Evolutionary conservation across 75 land plant genomes (phyloP).

Genomic region (Gnetum montanum): DNA sequence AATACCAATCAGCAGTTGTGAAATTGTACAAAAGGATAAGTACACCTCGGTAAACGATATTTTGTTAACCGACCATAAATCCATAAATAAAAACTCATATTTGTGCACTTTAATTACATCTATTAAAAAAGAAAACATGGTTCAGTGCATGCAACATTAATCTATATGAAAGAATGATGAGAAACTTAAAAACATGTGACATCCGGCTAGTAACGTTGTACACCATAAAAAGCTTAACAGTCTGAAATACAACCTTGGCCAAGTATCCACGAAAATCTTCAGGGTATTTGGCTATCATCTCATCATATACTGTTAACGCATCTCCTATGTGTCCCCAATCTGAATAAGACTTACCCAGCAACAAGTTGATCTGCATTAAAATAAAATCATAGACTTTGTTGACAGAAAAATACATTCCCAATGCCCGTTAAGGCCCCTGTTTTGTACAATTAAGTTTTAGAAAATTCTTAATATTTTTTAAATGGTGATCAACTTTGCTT

Average conservation of each 20-base stretch:
- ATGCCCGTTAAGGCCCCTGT: background rate
- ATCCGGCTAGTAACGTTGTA: background rate
- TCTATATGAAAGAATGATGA: background rate
- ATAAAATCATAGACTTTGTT: no score
- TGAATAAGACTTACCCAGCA: constrained; percentile 84
- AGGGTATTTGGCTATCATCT: constrained; percentile 52
- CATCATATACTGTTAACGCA: constrained; percentile 84
- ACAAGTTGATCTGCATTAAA: constrained; percentile 51
- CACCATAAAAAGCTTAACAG: background rate
- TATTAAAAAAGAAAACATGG: background rate
- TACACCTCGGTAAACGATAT: no score
- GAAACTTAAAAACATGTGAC: background rate
- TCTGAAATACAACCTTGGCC: constrained; percentile 54
- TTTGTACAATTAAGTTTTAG: no score
- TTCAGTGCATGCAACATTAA: background rate
- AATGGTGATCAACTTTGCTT: no score
- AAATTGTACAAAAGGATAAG: no score
- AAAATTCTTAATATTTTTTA: no score
- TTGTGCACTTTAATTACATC: no score
- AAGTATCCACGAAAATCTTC: constrained; percentile 88
- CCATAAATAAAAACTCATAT: no score
- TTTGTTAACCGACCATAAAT: no score
- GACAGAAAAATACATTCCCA: background rate
- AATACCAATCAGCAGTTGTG: no score
- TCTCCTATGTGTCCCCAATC: constrained; percentile 85